Evolutionary conservation across 257 asterid genomes (phyloP), one percentile per base, ranked within the genome.

Genomic region (Fraxinus cuspidata): DNA sequence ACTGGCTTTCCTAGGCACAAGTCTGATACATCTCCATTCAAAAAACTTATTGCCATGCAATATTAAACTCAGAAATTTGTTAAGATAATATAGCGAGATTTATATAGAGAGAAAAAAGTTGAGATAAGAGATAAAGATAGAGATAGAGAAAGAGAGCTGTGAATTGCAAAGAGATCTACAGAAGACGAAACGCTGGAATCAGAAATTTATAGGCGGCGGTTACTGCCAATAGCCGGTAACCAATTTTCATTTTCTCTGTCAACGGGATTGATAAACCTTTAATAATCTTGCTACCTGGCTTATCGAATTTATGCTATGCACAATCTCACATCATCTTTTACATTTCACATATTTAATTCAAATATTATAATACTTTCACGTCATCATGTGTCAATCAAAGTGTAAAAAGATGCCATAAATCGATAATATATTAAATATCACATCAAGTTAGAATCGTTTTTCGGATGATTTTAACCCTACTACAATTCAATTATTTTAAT

Each of bases 1-100:
- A 85, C 87, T 78, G 98, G 98, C 84, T 92, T 93, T 56, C 97
- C 98, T 56, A 93, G 75, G 83, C 97, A 92, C 82, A 93, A 85
- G 58, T 92, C 98, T 21, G 96, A 90, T 13, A 90, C 80, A 44
- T 89, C 96, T 78, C 83, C 88, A 83, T 81, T 83, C 86, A 93
- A 70, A 82, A 91, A 86, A 80, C 88, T 86, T 71, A 86, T 83
- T 90, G 96, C 98, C 98, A 93, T 93, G 78, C 98, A 93, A 86
- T 51, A 74, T 53, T 0, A 53, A 53, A n/a, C 64, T 53, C 27
- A 19, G 64, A 53, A 18, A 19, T 53, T 53, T 53, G 11, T 53
- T n/a, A 19, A 53, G 27, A 53, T 7, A 53, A 19, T 3, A 51
- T 4, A 51, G 21, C 9, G 2, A 51, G 25, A 4, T 4, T 4